Base-by-base conservation (phyloP, 208 protist genomes). In the Endotrypanum monterogeii region DNA sequence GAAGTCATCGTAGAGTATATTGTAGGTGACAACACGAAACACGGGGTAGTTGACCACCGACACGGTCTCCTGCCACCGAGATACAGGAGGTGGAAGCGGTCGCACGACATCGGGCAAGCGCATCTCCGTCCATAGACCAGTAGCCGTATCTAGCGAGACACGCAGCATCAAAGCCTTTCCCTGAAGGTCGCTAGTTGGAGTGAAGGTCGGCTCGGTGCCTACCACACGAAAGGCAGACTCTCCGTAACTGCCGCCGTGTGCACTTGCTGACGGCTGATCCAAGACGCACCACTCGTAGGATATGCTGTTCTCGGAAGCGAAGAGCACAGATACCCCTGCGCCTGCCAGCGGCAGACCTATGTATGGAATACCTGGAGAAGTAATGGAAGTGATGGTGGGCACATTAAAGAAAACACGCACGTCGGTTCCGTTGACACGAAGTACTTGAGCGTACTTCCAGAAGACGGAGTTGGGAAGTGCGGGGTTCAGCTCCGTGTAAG, bases 1-100 rank as follows among this genome's bases (percentile, higher is more conserved):
- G 66, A 96, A 96, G 60, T 89, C 87, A 67, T 98, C 94, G 78
- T 96, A 88, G 9, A 98, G 86, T 9, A 98, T 89, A 81, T 98
- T 98, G 84, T 98, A 98, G 25, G 90, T 88, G n/a, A 94, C 83
- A 0, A 96, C 89, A 46, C 93, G 89, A 54, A 98, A 92, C 25
- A 57, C 74, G 8, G 88, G 81, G n/a, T 82, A 67, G 11, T 73
- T 25, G 25, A 84, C 28, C 11, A 30, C 32, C n/a, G 70, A 57
- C 28, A 63, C 7, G n/a, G 89, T 94, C 30, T 83, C 68, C 54
- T 81, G 63, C 91, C 91, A 96, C 18, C 91, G 85, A 32, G 88
- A 74, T 71, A 90, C 74, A 8, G 80, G 78, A 8, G 86, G 83
- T 20, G 87, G 82, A 37, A 87, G 71, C 44, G 30, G 14, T 25